phyloP scores from a whole-genome alignment of 2,329 filamentous ascomycete genomes.

The Exophiala bonariae region DNA sequence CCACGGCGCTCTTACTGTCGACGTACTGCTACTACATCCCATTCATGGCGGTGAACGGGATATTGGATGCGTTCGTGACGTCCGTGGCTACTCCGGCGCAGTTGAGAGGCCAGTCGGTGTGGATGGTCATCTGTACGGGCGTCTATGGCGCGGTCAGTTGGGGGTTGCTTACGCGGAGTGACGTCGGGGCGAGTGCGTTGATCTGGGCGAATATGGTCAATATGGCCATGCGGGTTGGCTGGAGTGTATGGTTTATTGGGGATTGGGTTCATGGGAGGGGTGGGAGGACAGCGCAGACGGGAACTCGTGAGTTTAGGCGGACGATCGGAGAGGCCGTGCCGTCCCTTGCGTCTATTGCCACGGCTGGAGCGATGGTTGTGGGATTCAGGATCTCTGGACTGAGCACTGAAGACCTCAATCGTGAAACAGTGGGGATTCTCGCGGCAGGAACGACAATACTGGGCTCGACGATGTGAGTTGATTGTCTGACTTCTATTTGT shows the following conservation, averaged over 20 bases:
- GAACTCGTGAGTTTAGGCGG: neutral
- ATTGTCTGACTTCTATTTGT: neutral
- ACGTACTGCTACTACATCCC: constrained; percentile 92
- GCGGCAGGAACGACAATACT: constrained; percentile 9
- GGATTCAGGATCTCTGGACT: constrained; percentile 4
- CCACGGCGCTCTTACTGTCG: constrained; percentile 71
- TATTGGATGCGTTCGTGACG: constrained; percentile 89
- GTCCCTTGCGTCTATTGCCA: constrained; percentile 2
- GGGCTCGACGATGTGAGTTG: constrained; percentile 22
- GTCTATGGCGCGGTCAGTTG: constrained; percentile 70
- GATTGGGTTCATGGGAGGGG: constrained; percentile 13
- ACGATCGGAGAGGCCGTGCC: constrained; percentile 4
- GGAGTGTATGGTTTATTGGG: constrained; percentile 73
- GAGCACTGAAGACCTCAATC: constrained; percentile 2
- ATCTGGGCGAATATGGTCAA: constrained; percentile 88
- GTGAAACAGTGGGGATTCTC: constrained; percentile 8
- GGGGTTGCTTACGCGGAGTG: constrained; percentile 59
- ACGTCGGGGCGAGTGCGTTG: constrained; percentile 74
- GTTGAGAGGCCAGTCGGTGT: constrained; percentile 73
- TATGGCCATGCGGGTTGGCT: constrained; percentile 80
- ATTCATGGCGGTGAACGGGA: constrained; percentile 85
- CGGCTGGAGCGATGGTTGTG: constrained; percentile 3
- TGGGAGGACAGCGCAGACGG: too few relatives aligned
- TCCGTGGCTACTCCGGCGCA: constrained; percentile 76
- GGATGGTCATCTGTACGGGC: constrained; percentile 80